A percentile compares a stretch with the other conserved stretches of the same genome.
phyloP scores from a whole-genome alignment of 139 green algal species.

The Trebouxia sp. region DNA sequence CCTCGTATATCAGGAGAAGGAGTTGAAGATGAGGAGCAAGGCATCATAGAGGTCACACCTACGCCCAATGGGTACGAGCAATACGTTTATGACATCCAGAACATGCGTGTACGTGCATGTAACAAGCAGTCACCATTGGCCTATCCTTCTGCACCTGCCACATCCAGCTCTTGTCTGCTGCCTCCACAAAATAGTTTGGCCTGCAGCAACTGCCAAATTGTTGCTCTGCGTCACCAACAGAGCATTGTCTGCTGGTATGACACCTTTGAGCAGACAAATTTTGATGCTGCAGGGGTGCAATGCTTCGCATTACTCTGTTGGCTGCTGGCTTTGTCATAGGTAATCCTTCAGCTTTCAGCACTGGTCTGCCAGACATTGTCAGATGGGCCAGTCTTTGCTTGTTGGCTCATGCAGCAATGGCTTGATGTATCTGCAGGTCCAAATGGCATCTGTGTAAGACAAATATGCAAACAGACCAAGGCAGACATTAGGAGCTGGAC shows the following conservation, averaged over 20 bases:
- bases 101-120: background rate
- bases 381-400: no score
- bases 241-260: no score
- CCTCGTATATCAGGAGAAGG: slow-evolving; percentile 73
- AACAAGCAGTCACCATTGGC: no score
- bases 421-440: background rate
- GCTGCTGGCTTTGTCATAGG: slow-evolving; percentile 90
- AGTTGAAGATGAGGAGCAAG: slow-evolving; percentile 80
- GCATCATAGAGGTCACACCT: slow-evolving; percentile 63
- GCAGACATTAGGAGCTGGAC: slow-evolving; percentile 81
- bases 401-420: background rate
- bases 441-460: slow-evolving; percentile 53
- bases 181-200: no score
- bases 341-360: background rate
- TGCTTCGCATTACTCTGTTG: slow-evolving; percentile 83
- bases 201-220: no score
- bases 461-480: slow-evolving; percentile 69
- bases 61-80: slow-evolving; percentile 45
- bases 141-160: no score
- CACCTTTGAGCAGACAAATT: no score
- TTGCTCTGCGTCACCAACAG: no score
- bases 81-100: background rate
- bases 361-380: no score
- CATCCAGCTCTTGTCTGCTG: no score
- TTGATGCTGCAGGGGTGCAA: slow-evolving; percentile 37